These are phyloP conservation scores for Mimosa bimucronata DNA, from an alignment of 306 rosid genomes.

Conservation along the genomic window DNA sequence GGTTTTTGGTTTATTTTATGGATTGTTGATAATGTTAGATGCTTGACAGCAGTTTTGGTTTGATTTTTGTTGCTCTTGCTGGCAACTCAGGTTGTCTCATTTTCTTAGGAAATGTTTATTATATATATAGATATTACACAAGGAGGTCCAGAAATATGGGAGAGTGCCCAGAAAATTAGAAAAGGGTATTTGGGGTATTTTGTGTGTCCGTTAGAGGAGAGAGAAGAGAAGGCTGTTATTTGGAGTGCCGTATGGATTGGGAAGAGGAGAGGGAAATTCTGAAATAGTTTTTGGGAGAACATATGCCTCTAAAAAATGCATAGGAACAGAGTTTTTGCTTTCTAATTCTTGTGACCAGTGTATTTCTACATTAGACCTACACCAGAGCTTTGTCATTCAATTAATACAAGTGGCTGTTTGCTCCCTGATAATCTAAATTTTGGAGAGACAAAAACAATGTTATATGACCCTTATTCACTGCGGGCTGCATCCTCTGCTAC, in stretches of 20 bases:
- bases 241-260: background rate
- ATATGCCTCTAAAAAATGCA: background rate
- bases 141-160: background rate
- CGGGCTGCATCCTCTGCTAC: background rate
- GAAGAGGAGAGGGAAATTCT: background rate
- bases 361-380: background rate
- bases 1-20: conserved; percentile 1
- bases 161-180: background rate
- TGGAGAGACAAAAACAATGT: background rate
- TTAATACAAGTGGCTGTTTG: background rate
- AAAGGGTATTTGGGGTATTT: background rate
- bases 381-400: background rate
- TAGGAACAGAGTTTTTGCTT: background rate
- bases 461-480: background rate
- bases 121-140: too few species aligned
- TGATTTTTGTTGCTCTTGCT: background rate
- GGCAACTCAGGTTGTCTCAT: background rate
- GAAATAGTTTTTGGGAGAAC: background rate
- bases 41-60: background rate
- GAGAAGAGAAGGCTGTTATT: background rate
- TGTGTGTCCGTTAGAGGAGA: background rate
- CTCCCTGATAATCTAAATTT: background rate
- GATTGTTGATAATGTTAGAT: background rate
- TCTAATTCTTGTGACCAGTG: background rate
- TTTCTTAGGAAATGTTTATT: background rate